Evolutionary conservation across 2,329 filamentous ascomycete species (phyloP).

Genomic region (Alternaria sp.): DNA sequence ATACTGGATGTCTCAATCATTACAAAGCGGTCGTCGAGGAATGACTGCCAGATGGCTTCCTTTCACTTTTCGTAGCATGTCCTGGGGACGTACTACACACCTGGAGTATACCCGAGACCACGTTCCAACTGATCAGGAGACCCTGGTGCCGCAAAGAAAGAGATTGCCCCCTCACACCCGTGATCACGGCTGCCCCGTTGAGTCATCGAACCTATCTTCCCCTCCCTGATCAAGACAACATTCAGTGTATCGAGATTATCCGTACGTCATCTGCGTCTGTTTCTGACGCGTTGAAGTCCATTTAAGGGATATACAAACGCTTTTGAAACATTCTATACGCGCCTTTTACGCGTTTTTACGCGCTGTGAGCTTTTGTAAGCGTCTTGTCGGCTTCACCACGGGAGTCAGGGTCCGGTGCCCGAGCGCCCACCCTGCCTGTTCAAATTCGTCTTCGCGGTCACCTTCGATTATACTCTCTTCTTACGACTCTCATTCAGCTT

Average conservation of each 20-base stretch:
- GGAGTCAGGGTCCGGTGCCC: slow-evolving; percentile 2
- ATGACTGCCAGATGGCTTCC: background rate
- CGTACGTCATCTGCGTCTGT: background rate
- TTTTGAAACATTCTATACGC: background rate
- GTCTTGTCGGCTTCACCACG: slow-evolving; percentile 12
- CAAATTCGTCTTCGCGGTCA: background rate
- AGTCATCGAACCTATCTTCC: background rate
- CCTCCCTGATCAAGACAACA: background rate
- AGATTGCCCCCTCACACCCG: background rate
- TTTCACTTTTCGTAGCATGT: background rate
- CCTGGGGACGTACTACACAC: background rate
- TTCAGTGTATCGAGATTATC: background rate
- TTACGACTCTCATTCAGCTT: background rate
- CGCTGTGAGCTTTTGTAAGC: background rate
- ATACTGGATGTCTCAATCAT: background rate
- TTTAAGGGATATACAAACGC: background rate
- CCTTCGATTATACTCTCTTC: background rate
- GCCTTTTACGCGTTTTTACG: background rate
- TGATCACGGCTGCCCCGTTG: background rate
- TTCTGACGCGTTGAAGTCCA: background rate
- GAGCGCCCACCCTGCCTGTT: background rate
- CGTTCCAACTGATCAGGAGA: background rate
- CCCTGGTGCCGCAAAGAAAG: background rate
- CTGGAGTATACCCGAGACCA: background rate
- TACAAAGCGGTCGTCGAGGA: background rate